Base-by-base conservation (phyloP, 1,284 basidiomycete species). In the Rhodotorula sp. region DNA sequence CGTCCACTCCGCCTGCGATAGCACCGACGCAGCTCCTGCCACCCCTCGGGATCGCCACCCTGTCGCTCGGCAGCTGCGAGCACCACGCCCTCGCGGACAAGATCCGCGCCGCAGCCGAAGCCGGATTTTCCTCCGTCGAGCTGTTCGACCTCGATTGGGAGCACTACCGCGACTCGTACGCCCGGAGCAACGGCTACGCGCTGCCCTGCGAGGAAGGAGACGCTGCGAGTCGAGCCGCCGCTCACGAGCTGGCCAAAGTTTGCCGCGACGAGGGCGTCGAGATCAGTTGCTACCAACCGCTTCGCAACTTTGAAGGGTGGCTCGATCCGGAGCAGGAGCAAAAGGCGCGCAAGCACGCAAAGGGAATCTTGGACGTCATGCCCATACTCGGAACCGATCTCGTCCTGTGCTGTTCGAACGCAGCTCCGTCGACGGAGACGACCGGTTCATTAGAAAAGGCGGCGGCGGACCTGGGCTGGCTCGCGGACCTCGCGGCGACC, bases 231-330 rank as follows among this genome's bases (percentile, higher is more conserved):
- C 31, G 77, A 0, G 75, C 75, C 10, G 80, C 81, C 12, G 81
- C 81, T 8, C 58, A 52, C 0, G 77, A 76, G n/a, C 69, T 82
- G 23, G 76, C 71, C 18, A 48, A 64, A 0, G 66, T 79, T 15
- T 77, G 78, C 66, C 69, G 68, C 43, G 52, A 68, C 23, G 71
- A 78, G 52, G 74, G 75, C 19, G 66, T 82, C 43, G 47, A 63
- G n/a, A 73, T 82, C 67, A 79, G 75, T 58, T 80, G 80, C 69
- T 77, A 81, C 64, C 81, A 82, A 69, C 81, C 81, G 0, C 62
- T 82, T 34, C 71, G 81, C n/a, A 79, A 80, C 62, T 77, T 82
- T 57, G 80, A 82, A 64, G 81, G 81, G 1, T 80, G 78, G 58
- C 21, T 76, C 49, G 70, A 70, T 59, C 60, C 62, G 26, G 69